These are phyloP conservation scores for Boletus barrowsii DNA, from an alignment of 768 basidiomycete species.

Conservation along the genomic window DNA sequence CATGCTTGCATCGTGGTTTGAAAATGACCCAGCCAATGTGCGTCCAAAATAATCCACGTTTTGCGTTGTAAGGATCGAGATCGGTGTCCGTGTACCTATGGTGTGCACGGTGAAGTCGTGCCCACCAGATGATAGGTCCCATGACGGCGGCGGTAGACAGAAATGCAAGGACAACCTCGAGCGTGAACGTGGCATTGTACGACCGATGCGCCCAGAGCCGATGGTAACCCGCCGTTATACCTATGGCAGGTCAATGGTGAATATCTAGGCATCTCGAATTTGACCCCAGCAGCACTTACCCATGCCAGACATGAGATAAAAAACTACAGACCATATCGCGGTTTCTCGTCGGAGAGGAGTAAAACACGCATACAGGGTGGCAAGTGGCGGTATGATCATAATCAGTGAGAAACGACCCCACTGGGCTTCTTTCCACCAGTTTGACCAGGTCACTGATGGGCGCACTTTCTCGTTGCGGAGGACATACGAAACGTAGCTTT, in stretches of 20 bases:
- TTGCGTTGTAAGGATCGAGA: slow-evolving; percentile 2
- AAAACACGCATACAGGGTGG: slow-evolving; percentile 58
- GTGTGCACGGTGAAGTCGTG: background rate
- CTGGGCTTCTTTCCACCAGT: slow-evolving; percentile 56
- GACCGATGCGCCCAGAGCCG: slow-evolving; percentile 1
- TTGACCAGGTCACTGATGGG: slow-evolving; percentile 58
- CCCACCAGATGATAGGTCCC: slow-evolving; percentile 2
- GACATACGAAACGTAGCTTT: slow-evolving; percentile 70
- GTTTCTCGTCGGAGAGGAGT: slow-evolving; percentile 1
- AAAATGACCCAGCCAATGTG: background rate
- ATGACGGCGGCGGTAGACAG: background rate
- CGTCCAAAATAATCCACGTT: background rate
- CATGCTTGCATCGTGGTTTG: background rate
- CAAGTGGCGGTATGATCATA: slow-evolving; percentile 63
- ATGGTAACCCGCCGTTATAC: slow-evolving; percentile 4
- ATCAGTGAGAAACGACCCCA: slow-evolving; percentile 70
- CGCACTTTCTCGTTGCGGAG: slow-evolving; percentile 58
- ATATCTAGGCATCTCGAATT: too few relatives aligned
- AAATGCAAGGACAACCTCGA: background rate
- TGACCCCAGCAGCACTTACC: background rate
- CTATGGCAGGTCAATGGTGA: background rate
- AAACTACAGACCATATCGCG: background rate
- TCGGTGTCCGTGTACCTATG: slow-evolving; percentile 9
- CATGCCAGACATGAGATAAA: background rate
- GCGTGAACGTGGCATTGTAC: background rate